Evolutionary conservation across 2,329 filamentous ascomycete genomes (phyloP).

Genomic region (Nannizziopsis arthrosporioides): DNA sequence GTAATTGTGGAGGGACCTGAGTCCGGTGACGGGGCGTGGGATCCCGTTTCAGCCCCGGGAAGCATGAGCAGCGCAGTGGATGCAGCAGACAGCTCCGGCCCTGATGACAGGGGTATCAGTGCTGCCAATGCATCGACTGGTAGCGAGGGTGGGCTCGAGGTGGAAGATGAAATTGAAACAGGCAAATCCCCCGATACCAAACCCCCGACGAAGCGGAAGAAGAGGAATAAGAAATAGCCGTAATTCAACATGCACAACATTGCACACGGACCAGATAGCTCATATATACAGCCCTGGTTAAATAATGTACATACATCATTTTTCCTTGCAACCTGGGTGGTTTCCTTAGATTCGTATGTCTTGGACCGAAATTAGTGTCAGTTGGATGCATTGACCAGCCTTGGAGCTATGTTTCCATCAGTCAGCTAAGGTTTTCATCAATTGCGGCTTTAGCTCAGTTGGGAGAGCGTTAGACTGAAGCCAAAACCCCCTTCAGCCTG

Average conservation of each 20-base stretch:
- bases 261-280: neutral
- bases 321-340: no score
- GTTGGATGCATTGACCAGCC: neutral
- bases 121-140: neutral
- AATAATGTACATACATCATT: neutral
- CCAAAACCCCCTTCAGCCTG: neutral
- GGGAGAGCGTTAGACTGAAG: constrained; percentile 8
- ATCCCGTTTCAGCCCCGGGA: constrained; percentile 1
- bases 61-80: constrained; percentile 4
- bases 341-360: no score
- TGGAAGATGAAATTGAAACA: constrained; percentile 3
- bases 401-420: neutral
- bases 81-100: constrained; percentile 6
- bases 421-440: neutral
- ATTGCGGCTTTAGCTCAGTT: constrained; percentile 8
- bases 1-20: neutral
- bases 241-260: neutral
- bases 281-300: neutral
- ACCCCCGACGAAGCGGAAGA: neutral
- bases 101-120: constrained; percentile 6
- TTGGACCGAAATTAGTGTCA: no score
- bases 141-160: constrained; percentile 9
- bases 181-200: neutral
- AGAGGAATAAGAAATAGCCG: neutral
- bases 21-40: constrained; percentile 2